phyloP scores from a whole-genome alignment of 2,329 filamentous ascomycete genomes.

The Fusarium buxicola region DNA sequence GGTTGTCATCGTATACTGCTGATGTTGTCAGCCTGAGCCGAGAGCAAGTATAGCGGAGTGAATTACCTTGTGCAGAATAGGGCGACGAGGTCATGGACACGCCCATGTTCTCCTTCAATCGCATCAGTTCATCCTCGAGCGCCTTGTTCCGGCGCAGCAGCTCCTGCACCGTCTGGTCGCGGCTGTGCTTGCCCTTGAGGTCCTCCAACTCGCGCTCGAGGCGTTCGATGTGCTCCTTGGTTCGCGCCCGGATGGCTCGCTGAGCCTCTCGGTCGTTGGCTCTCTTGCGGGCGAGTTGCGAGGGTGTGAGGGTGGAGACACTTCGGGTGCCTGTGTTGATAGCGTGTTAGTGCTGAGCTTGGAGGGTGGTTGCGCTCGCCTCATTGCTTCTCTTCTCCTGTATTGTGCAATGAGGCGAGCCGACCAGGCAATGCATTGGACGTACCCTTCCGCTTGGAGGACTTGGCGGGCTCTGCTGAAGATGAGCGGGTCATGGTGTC shows the following conservation, averaged over 20 bases:
- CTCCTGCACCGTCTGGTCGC: conserved; percentile 64
- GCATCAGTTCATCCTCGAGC: conserved; percentile 64
- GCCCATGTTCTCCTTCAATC: conserved; percentile 59
- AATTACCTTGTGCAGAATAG: conserved; percentile 56
- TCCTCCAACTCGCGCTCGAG: conserved; percentile 82
- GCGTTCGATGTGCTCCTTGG: conserved; percentile 85
- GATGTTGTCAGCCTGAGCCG: conserved; percentile 30
- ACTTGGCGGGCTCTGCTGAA: conserved; percentile 57
- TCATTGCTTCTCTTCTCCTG: too few species aligned
- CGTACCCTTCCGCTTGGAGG: conserved; percentile 61
- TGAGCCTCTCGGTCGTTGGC: conserved; percentile 94
- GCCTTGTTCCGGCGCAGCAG: conserved; percentile 64
- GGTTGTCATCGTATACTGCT: conserved; percentile 57
- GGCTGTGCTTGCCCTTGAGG: conserved; percentile 64
- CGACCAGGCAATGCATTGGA: too few species aligned
- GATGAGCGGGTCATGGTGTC: conserved; percentile 56
- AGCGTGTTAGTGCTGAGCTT: conserved; percentile 23
- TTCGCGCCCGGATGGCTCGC: conserved; percentile 85
- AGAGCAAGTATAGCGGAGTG: too few species aligned
- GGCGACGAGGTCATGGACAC: conserved; percentile 55
- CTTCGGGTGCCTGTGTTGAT: conserved; percentile 70
- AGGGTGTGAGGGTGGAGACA: conserved; percentile 87
- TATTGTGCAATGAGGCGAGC: too few species aligned
- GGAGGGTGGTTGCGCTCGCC: conserved; percentile 3
- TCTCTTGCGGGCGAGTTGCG: conserved; percentile 89